Conservation (phyloP, 768 basidiomycete genomes). For the Boletus sensibilis region DNA sequence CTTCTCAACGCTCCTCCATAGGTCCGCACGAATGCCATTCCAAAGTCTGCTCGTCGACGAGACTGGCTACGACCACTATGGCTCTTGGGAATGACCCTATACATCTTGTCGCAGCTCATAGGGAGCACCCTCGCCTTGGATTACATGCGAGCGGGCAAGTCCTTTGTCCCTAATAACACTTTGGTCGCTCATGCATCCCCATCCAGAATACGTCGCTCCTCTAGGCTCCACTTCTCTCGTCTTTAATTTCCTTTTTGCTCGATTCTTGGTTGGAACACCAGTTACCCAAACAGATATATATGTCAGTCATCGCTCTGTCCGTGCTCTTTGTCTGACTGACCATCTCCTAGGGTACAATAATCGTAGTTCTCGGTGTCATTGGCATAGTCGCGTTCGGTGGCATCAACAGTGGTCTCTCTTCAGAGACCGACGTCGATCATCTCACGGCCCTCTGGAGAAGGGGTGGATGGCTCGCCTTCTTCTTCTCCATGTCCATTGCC, state of each 20-base stretch:
- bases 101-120: slow-evolving; percentile 86
- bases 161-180: background rate
- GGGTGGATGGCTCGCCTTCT: slow-evolving; percentile 87
- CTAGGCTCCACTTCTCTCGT: slow-evolving; percentile 91
- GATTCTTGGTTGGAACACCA: slow-evolving; percentile 82
- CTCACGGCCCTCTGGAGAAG: slow-evolving; percentile 85
- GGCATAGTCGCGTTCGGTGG: slow-evolving; percentile 88
- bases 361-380: slow-evolving; percentile 80
- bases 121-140: slow-evolving; percentile 85
- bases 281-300: slow-evolving; percentile 83
- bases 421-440: slow-evolving; percentile 69
- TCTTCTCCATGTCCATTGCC: slow-evolving; percentile 73
- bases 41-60: slow-evolving; percentile 66
- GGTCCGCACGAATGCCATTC: slow-evolving; percentile 73
- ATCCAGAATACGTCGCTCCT: slow-evolving; percentile 89
- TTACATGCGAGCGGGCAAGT: slow-evolving; percentile 80
- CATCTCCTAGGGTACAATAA: slow-evolving; percentile 64
- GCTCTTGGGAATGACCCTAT: slow-evolving; percentile 91
- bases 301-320: slow-evolving; percentile 40
- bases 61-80: slow-evolving; percentile 87
- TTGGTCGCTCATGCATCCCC: slow-evolving; percentile 13
- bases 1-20: slow-evolving; percentile 25
- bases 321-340: slow-evolving; percentile 1
- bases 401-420: slow-evolving; percentile 75
- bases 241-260: slow-evolving; percentile 95